phyloP scores from a whole-genome alignment of 805 yeast genomes.

The Candida schatavii region DNA sequence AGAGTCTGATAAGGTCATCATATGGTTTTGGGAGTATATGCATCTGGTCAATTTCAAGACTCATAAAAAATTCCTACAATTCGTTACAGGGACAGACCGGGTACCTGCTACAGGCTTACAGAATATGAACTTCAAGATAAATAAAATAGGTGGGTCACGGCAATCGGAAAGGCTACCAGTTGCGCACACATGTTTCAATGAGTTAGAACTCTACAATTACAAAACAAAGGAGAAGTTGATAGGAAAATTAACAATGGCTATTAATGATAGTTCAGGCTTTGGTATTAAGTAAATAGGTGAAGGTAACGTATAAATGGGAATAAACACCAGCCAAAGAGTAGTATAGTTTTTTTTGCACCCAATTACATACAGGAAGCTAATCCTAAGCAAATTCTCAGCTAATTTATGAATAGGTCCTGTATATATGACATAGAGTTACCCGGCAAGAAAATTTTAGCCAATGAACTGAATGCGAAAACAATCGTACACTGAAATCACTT shows the following conservation, averaged over 20 bases:
- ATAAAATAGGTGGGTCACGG: conserved; percentile 34
- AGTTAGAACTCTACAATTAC: conserved; percentile 74
- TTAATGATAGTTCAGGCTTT: conserved; percentile 82
- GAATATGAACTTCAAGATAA: conserved; percentile 69
- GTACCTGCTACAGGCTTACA: conserved; percentile 91
- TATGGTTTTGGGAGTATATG: conserved; percentile 89
- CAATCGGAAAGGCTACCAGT: conserved; percentile 61
- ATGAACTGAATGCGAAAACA: conserved; percentile 9
- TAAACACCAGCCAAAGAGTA: too few species aligned
- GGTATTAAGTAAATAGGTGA: conserved; percentile 52
- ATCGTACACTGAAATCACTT: conserved; percentile 4
- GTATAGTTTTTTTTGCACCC: too few species aligned
- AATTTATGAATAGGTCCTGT: too few species aligned
- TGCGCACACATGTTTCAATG: conserved; percentile 95
- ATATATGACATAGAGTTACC: conserved; percentile 4
- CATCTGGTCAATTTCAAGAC: conserved; percentile 38
- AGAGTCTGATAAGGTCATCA: conserved; percentile 39
- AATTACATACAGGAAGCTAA: too few species aligned
- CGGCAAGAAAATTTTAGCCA: conserved; percentile 11
- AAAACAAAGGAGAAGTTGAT: conserved; percentile 49
- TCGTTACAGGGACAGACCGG: conserved; percentile 88
- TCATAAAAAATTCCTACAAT: conserved; percentile 65
- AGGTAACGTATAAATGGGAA: not conserved
- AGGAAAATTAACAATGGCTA: conserved; percentile 62
- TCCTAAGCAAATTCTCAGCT: too few species aligned